Evolutionary conservation across 805 yeast species (phyloP), one percentile per base, ranked within the genome.

Genomic region (Candida incommunis): DNA sequence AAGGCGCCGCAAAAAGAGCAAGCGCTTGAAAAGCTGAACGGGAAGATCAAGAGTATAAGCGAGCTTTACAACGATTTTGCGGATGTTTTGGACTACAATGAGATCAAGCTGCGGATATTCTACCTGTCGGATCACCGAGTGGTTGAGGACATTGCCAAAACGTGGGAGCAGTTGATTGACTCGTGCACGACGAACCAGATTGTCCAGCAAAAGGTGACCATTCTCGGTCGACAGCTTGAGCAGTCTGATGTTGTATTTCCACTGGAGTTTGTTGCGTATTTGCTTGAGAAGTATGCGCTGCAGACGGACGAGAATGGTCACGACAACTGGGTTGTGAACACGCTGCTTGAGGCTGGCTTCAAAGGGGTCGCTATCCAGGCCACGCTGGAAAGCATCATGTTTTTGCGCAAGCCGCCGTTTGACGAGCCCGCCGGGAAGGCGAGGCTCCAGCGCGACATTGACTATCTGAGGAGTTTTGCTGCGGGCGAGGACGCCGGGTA

Each of bases 21-120:
- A 41, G 74, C 83, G 9, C 58, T 71, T 3, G 65, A 63, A 13
- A 69, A 72, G 40, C 70, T 92, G 46, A 75, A 83, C 57, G 75
- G 71, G 34, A 72, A 74, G 56, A 75, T 92, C 26, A 65, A 81
- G 54, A 72, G 80, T 3, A 76, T 87, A 25, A 80, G 82, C 54
- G 92, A 82, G 47, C 66, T 92, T 44, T 90, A 78, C 68, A 90
- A 92, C 64, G 80, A 76, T 50, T 90, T 72, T 62, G 85, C 95
- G 11, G 88, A 82, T 54, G 95, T 94, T 22, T 66, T 88, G 49
- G 90, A 90, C 4, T 90, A 88, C 58, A 78, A 80, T 61, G 95
- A 84, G 53, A 69, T 90, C 43, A 82, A 94, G 49, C 68, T 88
- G 48, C 63, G 76, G 35, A 78, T 87, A 15, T 84, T 82, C 68